Evolutionary conservation across 2,329 filamentous ascomycete genomes (phyloP).

Genomic region (Bipolaris oryzae): DNA sequence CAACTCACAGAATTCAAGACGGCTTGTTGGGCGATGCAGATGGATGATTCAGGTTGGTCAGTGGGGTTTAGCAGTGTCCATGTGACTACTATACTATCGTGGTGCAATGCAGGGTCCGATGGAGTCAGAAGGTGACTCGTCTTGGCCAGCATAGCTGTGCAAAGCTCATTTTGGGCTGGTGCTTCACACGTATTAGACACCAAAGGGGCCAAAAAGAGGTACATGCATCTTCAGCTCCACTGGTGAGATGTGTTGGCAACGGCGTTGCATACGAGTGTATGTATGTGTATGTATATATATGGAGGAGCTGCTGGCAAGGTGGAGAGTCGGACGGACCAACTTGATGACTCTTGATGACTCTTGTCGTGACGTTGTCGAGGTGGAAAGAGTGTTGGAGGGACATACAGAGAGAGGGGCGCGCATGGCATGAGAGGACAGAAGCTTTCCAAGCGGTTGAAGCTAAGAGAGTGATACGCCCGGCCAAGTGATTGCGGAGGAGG

Average conservation of each 20-base stretch:
- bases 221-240: constrained; percentile 1
- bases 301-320: neutral
- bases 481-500: neutral
- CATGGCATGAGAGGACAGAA: neutral
- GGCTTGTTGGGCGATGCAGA: neutral
- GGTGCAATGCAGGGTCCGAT: neutral
- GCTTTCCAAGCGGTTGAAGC: neutral
- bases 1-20: too few species aligned
- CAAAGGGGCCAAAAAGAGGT: neutral
- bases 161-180: neutral
- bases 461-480: neutral
- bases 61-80: neutral
- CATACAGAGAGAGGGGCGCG: neutral
- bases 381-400: neutral
- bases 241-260: neutral
- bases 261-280: neutral
- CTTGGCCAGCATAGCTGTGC: neutral
- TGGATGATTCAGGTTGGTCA: neutral
- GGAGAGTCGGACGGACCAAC: neutral
- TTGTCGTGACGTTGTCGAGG: neutral
- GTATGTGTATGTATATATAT: too few species aligned
- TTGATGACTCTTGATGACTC: too few species aligned
- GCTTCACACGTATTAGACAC: neutral
- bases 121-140: neutral
- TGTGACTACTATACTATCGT: neutral